Evolutionary conservation across 2,329 filamentous ascomycete species (phyloP), one percentile per base, ranked within the genome.

Genomic region (Endoconidiophora laricicola): DNA sequence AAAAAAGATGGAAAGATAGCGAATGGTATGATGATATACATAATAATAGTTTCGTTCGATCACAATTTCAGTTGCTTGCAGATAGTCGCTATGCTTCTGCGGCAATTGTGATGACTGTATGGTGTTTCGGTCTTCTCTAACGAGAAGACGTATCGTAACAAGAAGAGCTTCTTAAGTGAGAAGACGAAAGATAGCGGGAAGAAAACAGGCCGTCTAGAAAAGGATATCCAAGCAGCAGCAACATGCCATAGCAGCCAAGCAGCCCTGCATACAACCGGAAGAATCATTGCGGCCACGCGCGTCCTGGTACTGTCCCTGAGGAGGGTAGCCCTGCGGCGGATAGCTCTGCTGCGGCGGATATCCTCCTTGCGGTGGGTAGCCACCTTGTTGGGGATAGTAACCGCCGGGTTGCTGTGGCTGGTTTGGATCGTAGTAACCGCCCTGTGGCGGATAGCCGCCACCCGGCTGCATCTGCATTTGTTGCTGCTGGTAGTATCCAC

Each of bases 181-280:
- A 33, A 10, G 12, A 33, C 9, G 26, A 33, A 10, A 33, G 16
- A 18, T 18, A 33, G 26, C 26, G 16, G 16, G 16, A 33, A 33
- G 5, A 10, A 33, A 1, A 10, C 12, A 10, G 12, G 26, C 24
- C 22, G 29, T 51, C 61, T 70, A 78, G 57, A 75, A 76, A n/a
- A 77, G 58, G 42, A 66, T 63, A 55, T 78, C 74, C 57, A 78
- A 59, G 58, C 74, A 78, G 62, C 74, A 78, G 59, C 74, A 78
- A 60, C 73, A 76, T 1, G 74, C 74, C 53, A 74, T 58, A 55
- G 66, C 65, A 14, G 70, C 73, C 14, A 75, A 56, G 48, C 74
- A 59, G 40, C 69, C 70, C 33, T 67, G 67, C 40, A 73, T 56
- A 49, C 67, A 55, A 43, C 68, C 64, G 23, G 60, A 55, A 49